Base-by-base conservation (phyloP, 2,329 filamentous ascomycete genomes). In the Hymenoscyphus linearis region DNA sequence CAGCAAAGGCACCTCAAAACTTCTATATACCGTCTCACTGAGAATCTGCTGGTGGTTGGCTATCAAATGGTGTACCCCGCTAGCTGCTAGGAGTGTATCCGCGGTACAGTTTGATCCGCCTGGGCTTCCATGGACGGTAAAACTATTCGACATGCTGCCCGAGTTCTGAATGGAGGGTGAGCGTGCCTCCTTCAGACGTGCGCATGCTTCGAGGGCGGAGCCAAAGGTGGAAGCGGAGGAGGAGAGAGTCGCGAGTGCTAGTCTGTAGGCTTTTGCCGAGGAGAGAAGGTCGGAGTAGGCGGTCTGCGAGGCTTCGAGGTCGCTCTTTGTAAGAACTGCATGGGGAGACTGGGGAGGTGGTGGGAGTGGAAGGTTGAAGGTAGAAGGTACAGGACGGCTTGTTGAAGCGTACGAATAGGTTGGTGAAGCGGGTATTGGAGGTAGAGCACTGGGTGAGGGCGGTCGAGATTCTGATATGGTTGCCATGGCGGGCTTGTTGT, bases 41-140 rank as follows among this genome's bases (percentile, higher is more conserved):
- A 89, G 79, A 67, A 89, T 88, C 70, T 88, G 85, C 72, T 87
- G 84, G 76, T 89, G 86, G 74, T 88, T 89, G 53, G 85, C 85
- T 61, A 88, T 78, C 22, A 89, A 78, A 68, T 88, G 84, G 71
- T 89, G 86, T 47, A 88, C 79, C 37, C 86, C 86, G 36, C 83
- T 82, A 13, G 85, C 82, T 34, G 83, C 80, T 62, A 89, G 76
- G 52, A 89, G 77, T 58, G 80, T 79, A 73, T 88, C 85, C 16
- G 85, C 85, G 0, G 85, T 88, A 74, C 85, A 87, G 25, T 22
- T 57, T 3, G 53, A 55, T 52, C 79, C 78, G 47, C 40, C 53
- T 14, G 73, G 74, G 52, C 79, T 78, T 53, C 53, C 40, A n/a
- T 73, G 75, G 50, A 76, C 71, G 25, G 78, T 78, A 72, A 82